Evolutionary conservation across 371 early-diverging fungal species (phyloP).

Genomic region (Rhizopus arrhizus): DNA sequence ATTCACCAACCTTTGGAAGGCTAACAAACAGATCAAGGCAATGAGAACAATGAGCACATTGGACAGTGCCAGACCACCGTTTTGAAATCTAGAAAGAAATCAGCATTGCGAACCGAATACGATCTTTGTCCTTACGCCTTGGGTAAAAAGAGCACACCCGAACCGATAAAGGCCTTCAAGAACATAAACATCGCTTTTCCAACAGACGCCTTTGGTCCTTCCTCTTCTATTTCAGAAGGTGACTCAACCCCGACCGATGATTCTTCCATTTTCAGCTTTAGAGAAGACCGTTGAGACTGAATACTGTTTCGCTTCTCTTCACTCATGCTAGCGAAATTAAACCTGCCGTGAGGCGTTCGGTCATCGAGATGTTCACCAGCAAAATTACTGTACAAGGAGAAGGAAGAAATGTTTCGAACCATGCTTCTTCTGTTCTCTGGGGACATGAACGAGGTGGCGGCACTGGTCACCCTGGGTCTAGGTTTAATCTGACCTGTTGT

Average conservation of each 20-base stretch:
- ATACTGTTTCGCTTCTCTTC: neutral
- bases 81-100: constrained; percentile 23
- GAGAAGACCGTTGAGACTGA: no score
- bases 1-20: constrained; percentile 33
- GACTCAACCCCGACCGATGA: no score
- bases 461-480: constrained; percentile 19
- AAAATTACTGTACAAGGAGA: constrained; percentile 39
- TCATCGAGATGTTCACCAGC: constrained; percentile 36
- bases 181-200: constrained; percentile 76
- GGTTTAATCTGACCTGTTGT: constrained; percentile 12
- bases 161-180: constrained; percentile 78
- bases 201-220: constrained; percentile 52
- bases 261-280: no score
- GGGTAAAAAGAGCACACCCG: constrained; percentile 67
- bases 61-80: constrained; percentile 38
- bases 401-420: constrained; percentile 29
- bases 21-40: constrained; percentile 32
- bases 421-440: constrained; percentile 22
- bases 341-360: neutral
- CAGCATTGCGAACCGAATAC: neutral
- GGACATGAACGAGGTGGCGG: constrained; percentile 17
- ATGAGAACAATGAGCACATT: constrained; percentile 30
- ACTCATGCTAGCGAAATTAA: neutral
- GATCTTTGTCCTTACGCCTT: constrained; percentile 56
- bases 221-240: no score